A percentile compares a stretch with the other conserved stretches of the same genome.
These are phyloP conservation scores for Diospyros kaki DNA, from an alignment of 148 eudicot genomes.

Conservation along the genomic window DNA sequence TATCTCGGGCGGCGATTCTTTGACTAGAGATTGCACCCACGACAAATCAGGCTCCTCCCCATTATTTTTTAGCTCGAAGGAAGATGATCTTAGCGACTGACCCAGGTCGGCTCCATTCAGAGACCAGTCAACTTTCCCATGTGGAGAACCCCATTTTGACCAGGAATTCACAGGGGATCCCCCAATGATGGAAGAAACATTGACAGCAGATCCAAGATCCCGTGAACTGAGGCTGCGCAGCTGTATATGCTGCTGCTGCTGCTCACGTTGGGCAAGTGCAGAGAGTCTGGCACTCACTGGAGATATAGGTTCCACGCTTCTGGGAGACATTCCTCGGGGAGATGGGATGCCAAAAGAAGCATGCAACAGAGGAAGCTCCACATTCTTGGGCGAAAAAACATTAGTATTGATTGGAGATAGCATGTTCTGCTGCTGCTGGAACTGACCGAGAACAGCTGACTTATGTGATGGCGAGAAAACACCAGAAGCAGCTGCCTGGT, in stretches of 20 bases:
- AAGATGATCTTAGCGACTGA: slow-evolving; percentile 30
- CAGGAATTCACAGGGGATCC: slow-evolving; percentile 43
- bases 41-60: slow-evolving; percentile 59
- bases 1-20: slow-evolving; percentile 46
- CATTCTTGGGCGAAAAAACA: slow-evolving; percentile 51
- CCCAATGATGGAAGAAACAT: slow-evolving; percentile 5
- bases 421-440: slow-evolving; percentile 67
- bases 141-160: slow-evolving; percentile 49
- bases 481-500: slow-evolving; percentile 42
- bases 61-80: slow-evolving; percentile 24
- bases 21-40: slow-evolving; percentile 64
- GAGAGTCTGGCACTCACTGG: slow-evolving; percentile 48
- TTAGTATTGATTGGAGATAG: slow-evolving; percentile 61
- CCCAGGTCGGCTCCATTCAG: slow-evolving; percentile 39
- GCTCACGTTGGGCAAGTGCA: slow-evolving; percentile 36
- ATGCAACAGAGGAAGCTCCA: slow-evolving; percentile 56
- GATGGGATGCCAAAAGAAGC: slow-evolving; percentile 49
- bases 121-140: slow-evolving; percentile 52
- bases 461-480: slow-evolving; percentile 68
- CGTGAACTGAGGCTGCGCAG: slow-evolving; percentile 37
- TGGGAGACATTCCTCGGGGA: slow-evolving; percentile 63
- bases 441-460: slow-evolving; percentile 53
- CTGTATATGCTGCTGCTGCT: slow-evolving; percentile 28
- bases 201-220: slow-evolving; percentile 20
- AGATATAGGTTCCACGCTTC: slow-evolving; percentile 56